These are phyloP conservation scores for Trichoderma afroharzianum DNA, from an alignment of 2,329 filamentous ascomycete species.

Conservation along the genomic window DNA sequence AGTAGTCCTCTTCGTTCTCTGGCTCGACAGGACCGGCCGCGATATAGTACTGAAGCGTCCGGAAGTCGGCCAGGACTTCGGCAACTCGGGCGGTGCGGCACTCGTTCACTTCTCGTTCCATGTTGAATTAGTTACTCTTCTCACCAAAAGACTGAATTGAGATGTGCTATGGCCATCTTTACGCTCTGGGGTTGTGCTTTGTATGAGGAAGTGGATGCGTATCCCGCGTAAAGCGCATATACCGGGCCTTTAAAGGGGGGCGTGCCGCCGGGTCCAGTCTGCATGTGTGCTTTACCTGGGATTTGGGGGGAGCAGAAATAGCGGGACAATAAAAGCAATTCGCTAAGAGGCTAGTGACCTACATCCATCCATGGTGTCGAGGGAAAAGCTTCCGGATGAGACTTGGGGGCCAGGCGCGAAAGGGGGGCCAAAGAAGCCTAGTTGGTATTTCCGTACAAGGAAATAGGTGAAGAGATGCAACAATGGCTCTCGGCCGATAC, in stretches of 20 bases:
- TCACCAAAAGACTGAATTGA: background rate
- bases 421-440: background rate
- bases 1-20: constrained; percentile 53
- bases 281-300: background rate
- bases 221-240: background rate
- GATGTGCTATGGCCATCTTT: background rate
- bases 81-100: constrained; percentile 57
- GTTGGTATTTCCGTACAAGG: background rate
- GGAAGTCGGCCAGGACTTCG: constrained; percentile 60
- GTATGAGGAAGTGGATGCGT: background rate
- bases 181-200: background rate
- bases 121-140: background rate
- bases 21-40: constrained; percentile 55
- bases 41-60: constrained; percentile 59
- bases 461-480: background rate
- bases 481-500: constrained; percentile 1
- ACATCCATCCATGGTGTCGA: constrained; percentile 27
- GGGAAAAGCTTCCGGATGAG: background rate
- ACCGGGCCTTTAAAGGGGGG: background rate
- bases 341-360: constrained; percentile 7
- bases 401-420: constrained; percentile 8
- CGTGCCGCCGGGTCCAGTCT: background rate
- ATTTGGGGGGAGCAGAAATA: background rate
- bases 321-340: background rate
- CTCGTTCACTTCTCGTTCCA: constrained; percentile 50